Evolutionary conservation across 1,284 basidiomycete species (phyloP).

Genomic region (Ganoderma meredithae): DNA sequence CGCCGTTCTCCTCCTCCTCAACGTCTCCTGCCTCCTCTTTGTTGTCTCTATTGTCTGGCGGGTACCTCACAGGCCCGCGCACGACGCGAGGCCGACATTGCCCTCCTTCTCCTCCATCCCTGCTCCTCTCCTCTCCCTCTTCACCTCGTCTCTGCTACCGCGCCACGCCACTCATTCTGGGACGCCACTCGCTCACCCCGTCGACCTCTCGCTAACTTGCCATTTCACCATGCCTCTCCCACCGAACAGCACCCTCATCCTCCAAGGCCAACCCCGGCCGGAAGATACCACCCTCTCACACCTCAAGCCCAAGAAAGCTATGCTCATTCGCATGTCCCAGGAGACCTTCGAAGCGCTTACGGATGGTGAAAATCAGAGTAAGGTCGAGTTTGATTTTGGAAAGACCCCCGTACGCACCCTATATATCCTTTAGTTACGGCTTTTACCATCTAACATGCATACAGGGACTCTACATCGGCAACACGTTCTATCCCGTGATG

Average conservation of each 20-base stretch:
- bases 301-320: conserved; percentile 70
- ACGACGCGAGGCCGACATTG: background rate
- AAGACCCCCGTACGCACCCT: conserved; percentile 57
- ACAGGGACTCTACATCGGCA: conserved; percentile 72
- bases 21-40: background rate
- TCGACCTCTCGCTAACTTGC: conserved; percentile 11
- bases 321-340: conserved; percentile 74
- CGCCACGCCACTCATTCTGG: conserved; percentile 16
- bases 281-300: conserved; percentile 53
- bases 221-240: conserved; percentile 67
- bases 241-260: conserved; percentile 54
- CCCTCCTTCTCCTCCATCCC: background rate
- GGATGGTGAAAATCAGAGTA: conserved; percentile 51
- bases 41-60: conserved; percentile 11
- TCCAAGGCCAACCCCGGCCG: conserved; percentile 61
- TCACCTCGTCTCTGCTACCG: background rate
- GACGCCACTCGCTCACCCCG: background rate
- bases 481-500: conserved; percentile 66
- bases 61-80: background rate
- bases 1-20: background rate
- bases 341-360: conserved; percentile 74
- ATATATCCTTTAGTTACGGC: too few relatives aligned
- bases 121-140: background rate
- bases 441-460: background rate
- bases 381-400: conserved; percentile 67